Base-by-base conservation (phyloP, 208 protist genomes). In the Wallacemonas sp. region DNA sequence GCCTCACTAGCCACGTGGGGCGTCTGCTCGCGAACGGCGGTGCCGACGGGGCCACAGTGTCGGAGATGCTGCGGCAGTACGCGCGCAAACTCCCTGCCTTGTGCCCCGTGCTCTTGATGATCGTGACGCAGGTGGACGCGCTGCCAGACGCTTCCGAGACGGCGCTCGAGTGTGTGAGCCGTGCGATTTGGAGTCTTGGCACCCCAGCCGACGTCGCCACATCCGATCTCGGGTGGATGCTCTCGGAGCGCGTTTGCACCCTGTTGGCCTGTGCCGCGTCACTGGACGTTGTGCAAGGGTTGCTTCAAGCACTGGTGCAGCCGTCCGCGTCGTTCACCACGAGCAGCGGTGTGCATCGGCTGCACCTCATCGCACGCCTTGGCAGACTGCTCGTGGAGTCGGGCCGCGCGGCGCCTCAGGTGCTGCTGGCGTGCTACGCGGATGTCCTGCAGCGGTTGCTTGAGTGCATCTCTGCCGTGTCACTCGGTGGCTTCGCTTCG, bases 301-400 rank as follows among this genome's bases (percentile, higher is more conserved):
- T 61, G 16, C 47, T 67, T 2, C 30, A 67, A n/a, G 8, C 60
- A 14, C 43, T 90, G 34, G 61, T 72, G 29, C 63, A 68, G 44
- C 57, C 68, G 9, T 61, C 76, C 23, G 55, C 70, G 14, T 54
- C 61, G 43, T 71, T 77, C 49, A 72, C 65, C 5, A 49, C 71
- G 16, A 32, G 44, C 9, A 65, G 57, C 33, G 61, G 47, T 14
- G 56, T 41, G 24, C 68, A 62, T 24, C 54, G 80, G 29, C 61
- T 87, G 41, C 68, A 38, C 44, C 55, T 64, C 23, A 49, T 85
- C 24, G 71, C 80, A 4, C 68, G 54, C 30, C 72, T 72, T 21
- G 80, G 75, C 11, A 57, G 65, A 24, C 27, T 60, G 43, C 72
- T 86, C 32, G 48, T 66, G 19, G 62, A 66, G 11, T 29, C 52